These are phyloP conservation scores for Tagetes erecta DNA, from an alignment of 129 eudicot species.

Conservation along the genomic window DNA sequence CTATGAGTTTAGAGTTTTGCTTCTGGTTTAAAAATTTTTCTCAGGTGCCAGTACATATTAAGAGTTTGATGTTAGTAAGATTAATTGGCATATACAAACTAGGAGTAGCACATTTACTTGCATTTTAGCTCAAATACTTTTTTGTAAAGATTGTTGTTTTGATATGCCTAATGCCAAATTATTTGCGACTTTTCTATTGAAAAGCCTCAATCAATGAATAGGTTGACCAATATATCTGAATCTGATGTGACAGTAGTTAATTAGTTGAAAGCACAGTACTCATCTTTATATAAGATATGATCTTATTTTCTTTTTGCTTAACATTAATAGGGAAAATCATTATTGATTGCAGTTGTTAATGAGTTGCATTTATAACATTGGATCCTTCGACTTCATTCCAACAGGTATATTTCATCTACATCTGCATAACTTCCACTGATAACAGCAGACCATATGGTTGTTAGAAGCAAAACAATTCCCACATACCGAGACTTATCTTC, in stretches of 20 bases:
- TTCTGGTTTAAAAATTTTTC: too few relatives aligned
- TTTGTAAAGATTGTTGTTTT: not conserved
- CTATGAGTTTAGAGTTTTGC: too few relatives aligned
- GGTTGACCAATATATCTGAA: slow-evolving; percentile 7
- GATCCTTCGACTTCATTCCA: slow-evolving; percentile 61
- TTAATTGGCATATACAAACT: not conserved
- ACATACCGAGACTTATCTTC: not conserved
- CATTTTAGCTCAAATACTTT: not conserved
- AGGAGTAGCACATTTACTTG: not conserved
- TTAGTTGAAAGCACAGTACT: not conserved
- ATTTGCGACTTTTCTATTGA: not conserved
- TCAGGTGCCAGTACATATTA: too few relatives aligned
- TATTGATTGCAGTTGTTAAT: slow-evolving; percentile 48
- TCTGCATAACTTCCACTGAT: slow-evolving; percentile 17
- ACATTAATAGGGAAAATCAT: not conserved
- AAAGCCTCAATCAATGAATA: not conserved
- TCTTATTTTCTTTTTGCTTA: slow-evolving; percentile 1
- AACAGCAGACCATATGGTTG: slow-evolving; percentile 12
- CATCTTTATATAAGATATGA: not conserved
- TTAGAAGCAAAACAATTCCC: slow-evolving; percentile 6
- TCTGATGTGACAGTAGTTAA: not conserved
- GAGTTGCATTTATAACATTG: slow-evolving; percentile 44
- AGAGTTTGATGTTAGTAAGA: not conserved
- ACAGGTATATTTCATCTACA: slow-evolving; percentile 42
- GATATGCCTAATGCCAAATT: not conserved